Percentiles rank a stretch among this genome's conserved stretches.
Evolutionary conservation across 768 basidiomycete genomes (phyloP).

Genomic region (Mycena floridula): DNA sequence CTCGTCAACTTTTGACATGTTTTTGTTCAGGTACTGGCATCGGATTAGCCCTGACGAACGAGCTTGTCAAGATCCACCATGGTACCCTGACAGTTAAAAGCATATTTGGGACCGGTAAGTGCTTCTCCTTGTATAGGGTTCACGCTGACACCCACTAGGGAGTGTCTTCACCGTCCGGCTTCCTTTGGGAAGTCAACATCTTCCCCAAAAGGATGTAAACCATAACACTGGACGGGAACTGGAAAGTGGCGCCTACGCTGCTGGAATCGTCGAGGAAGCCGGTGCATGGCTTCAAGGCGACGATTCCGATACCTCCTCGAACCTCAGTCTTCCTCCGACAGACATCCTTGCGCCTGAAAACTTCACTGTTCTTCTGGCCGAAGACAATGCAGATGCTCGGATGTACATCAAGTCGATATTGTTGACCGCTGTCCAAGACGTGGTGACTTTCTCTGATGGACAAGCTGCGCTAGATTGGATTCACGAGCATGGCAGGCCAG

Average conservation of each 20-base stretch:
- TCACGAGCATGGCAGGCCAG: constrained; percentile 1
- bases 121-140: too few species aligned
- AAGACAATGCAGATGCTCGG: constrained; percentile 6
- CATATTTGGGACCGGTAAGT: constrained; percentile 1
- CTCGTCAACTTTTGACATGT: too few species aligned
- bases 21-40: constrained; percentile 8
- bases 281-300: constrained; percentile 2
- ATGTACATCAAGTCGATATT: constrained; percentile 5
- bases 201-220: constrained; percentile 1
- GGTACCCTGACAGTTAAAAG: constrained; percentile 4
- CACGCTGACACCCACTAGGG: too few species aligned
- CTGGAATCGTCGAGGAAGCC: constrained; percentile 4
- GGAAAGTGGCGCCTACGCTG: constrained; percentile 3
- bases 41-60: constrained; percentile 5
- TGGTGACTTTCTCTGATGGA: constrained; percentile 3
- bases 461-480: constrained; percentile 4
- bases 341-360: neutral
- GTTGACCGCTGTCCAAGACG: neutral
- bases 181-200: constrained; percentile 3
- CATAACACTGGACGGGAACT: neutral
- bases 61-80: constrained; percentile 6
- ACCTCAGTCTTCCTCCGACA: neutral
- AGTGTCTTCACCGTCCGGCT: constrained; percentile 3
- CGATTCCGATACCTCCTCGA: constrained; percentile 5
- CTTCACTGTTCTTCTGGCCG: constrained; percentile 2